Base-by-base conservation (phyloP, 768 basidiomycete genomes). In the Macrolepiota fuliginosa region DNA sequence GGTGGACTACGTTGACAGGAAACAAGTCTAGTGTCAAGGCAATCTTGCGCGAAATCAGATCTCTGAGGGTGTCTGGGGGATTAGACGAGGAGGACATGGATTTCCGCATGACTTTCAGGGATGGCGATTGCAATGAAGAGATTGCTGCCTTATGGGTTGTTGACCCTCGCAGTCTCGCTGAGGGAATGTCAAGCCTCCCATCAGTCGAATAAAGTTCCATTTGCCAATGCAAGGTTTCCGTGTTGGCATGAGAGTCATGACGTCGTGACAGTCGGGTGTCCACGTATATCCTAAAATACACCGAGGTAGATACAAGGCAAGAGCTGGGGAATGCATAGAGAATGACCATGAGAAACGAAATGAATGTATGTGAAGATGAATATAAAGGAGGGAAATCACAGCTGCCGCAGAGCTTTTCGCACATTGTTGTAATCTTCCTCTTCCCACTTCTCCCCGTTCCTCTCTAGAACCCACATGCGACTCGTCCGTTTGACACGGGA, bases 1-100 rank as follows among this genome's bases (percentile, higher is more conserved):
- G 88, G 0, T 88, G 90, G 90, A 95, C 94, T 63, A 92, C 91
- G n/a, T 75, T 96, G 52, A 95, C 93, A 3, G 92, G 92, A 9
- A 96, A 96, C 66, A 80, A 84, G 64, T 81, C 88, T 32, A 92
- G 92, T 65, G 84, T 94, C 25, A 86, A 82, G 68, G 86, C 86
- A 24, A 77, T 95, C n/a, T 63, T 94, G 62, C 78, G 85, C 62
- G 89, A 89, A 71, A 81, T 93, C 72, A 82, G 77, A 59, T 68
- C 72, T 15, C 73, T 75, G 1, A 74, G 74, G 32, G 66, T 74
- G 27, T 69, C 71, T 32, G 74, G 73, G 1, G 67, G 72, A 37
- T 61, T 77, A 2, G 76, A 73, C 25, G 73, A 71, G 12, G 63
- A 64, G 12, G 64, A 63, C 29, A 60, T 55, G 40, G 63, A 66